Conservation (phyloP, 305 asterid species). For the Fraxinus ornus region DNA sequence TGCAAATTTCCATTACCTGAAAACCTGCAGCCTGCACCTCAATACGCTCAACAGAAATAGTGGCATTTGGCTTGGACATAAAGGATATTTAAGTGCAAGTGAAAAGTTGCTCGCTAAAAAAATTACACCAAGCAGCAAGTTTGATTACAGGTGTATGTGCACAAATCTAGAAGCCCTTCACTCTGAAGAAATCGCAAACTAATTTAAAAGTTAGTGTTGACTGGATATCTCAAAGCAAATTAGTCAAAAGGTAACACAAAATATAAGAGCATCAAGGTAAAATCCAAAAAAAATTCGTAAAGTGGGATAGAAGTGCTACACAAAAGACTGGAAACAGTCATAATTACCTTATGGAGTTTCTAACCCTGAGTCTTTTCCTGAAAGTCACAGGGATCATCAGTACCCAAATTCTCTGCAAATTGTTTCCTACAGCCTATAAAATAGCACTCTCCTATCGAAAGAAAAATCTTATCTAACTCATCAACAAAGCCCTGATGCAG, state of each 20-base stretch:
- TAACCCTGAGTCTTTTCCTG: neutral
- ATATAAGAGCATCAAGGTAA: neutral
- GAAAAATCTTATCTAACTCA: neutral
- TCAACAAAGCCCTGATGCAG: neutral
- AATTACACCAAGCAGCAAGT: neutral
- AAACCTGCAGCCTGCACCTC: neutral
- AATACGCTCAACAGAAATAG: neutral
- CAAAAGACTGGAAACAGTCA: neutral
- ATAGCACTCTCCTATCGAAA: neutral
- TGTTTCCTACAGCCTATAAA: neutral
- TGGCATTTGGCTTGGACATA: neutral
- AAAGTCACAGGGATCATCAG: neutral
- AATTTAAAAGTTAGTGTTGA: neutral
- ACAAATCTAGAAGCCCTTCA: neutral
- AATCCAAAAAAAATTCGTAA: neutral
- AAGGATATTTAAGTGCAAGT: neutral
- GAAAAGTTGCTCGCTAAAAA: neutral
- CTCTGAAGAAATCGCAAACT: neutral
- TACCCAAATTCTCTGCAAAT: neutral
- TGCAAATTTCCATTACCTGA: neutral
- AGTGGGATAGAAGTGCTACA: neutral
- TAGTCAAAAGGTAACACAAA: neutral
- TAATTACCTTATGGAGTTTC: neutral
- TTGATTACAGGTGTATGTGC: neutral
- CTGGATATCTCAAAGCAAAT: neutral